Evolutionary conservation across 148 eudicot species (phyloP), one percentile per base, ranked within the genome.

Genomic region (Diospyros lotus): DNA sequence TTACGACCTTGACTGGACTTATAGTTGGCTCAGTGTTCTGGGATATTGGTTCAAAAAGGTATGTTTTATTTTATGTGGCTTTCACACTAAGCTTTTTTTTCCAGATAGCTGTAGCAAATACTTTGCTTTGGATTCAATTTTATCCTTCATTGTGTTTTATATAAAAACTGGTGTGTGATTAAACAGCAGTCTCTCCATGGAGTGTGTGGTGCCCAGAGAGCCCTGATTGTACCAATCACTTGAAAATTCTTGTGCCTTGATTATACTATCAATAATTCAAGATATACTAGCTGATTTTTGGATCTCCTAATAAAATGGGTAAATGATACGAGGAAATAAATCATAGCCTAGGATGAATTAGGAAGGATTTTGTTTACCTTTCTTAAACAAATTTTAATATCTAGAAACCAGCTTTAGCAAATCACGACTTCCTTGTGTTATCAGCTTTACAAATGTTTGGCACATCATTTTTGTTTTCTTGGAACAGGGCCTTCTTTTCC

Each of bases 11-110:
- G 52, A 80, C 87, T 78, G 97, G 83, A 46, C 9, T 91, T 41
- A 77, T 91, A 39, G 78, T 93, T 68, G 98, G 98, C 68, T 66
- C 88, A 9, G 74, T 93, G 53, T 93, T 89, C 77, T 93, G 98
- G 96, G 84, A 81, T 66, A 64, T 86, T 69, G 98, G 98, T 43
- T 82, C 92, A 9, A 91, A 85, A 81, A 87, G 94, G 98, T 93
- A 84, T 70, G 66, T 44, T 64, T 69, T 51, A 68, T n/a, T 68
- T 13, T 53, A 58, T 66, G 38, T 50, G 51, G 45, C 6, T 39
- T 12, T 62, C 58, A 42, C 12, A 46, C 38, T 54, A 48, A 14
- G 5, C 18, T 41, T 14, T n/a, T n/a, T 28, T 28, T 28, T 28
- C 28, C 28, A 28, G 28, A 28, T 28, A 28, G 28, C 28, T 28